These are phyloP conservation scores for Eutypella sp. DNA, from an alignment of 2,329 filamentous ascomycete species.

Conservation along the genomic window DNA sequence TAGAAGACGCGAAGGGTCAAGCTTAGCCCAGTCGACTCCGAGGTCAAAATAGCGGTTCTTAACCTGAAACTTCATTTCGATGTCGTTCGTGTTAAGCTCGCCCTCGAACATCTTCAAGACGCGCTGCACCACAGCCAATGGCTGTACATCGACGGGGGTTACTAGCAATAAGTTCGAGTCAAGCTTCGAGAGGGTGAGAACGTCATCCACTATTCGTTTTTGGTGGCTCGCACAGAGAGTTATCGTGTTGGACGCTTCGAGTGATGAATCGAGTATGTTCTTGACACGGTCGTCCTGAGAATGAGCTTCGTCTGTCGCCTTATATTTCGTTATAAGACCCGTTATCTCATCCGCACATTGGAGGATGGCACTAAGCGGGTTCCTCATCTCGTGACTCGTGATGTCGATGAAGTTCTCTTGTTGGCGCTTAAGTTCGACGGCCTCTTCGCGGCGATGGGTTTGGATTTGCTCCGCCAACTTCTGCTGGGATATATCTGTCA, in stretches of 20 bases:
- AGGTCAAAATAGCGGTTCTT: constrained; percentile 63
- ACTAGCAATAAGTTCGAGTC: constrained; percentile 67
- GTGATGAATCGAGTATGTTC: constrained; percentile 43
- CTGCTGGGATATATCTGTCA: constrained; percentile 81
- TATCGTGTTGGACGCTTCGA: constrained; percentile 79
- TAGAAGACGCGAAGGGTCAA: constrained; percentile 69
- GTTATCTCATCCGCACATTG: constrained; percentile 73
- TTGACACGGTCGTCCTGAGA: constrained; percentile 41
- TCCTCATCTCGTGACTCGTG: constrained; percentile 71
- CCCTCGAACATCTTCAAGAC: constrained; percentile 76
- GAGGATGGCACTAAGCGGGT: constrained; percentile 68
- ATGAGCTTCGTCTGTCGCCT: constrained; percentile 28
- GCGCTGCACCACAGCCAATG: constrained; percentile 60
- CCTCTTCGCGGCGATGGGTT: constrained; percentile 71
- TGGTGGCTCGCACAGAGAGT: constrained; percentile 75
- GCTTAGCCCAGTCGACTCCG: constrained; percentile 64
- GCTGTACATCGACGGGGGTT: constrained; percentile 65
- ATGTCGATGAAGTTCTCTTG: constrained; percentile 71
- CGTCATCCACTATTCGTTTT: constrained; percentile 66
- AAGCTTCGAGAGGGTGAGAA: constrained; percentile 63
- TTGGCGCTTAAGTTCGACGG: constrained; percentile 71
- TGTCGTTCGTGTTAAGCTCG: constrained; percentile 66
- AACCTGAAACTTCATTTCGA: constrained; percentile 64
- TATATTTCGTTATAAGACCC: constrained; percentile 42
- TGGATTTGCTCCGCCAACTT: constrained; percentile 82